Evolutionary conservation across 768 basidiomycete genomes (phyloP).

Genomic region (Royoungia palumana): DNA sequence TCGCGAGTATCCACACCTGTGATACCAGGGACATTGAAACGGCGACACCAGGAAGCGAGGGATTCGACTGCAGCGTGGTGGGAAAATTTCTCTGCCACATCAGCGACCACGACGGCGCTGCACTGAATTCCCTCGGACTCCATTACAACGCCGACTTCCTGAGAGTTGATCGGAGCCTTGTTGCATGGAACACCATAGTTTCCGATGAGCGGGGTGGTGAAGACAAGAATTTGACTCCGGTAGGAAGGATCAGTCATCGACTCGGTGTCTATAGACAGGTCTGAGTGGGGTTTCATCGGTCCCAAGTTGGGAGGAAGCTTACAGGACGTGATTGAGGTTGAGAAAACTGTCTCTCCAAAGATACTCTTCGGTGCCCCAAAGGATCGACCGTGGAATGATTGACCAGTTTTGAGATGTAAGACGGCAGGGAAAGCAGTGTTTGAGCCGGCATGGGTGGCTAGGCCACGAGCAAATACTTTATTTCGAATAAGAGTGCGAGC

Average conservation of each 20-base stretch:
- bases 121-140: conserved; percentile 91
- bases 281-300: conserved; percentile 7
- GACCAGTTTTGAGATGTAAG: conserved; percentile 90
- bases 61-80: conserved; percentile 95
- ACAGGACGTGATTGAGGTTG: conserved; percentile 98
- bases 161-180: conserved; percentile 61
- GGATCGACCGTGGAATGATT: conserved; percentile 84
- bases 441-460: conserved; percentile 64
- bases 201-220: conserved; percentile 96
- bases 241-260: conserved; percentile 99
- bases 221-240: conserved; percentile 95
- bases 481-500: conserved; percentile 49
- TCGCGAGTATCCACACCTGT: conserved; percentile 98
- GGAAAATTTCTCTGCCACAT: conserved; percentile 92
- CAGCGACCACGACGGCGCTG: conserved; percentile 87
- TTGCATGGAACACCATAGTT: conserved; percentile 97
- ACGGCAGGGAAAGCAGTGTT: conserved; percentile 62
- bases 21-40: conserved; percentile 86
- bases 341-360: conserved; percentile 98
- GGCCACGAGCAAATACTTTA: conserved; percentile 50
- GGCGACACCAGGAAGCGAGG: conserved; percentile 88
- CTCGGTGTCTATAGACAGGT: conserved; percentile 76
- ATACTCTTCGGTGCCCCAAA: conserved; percentile 87
- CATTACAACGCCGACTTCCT: conserved; percentile 82
- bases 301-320: conserved; percentile 28